phyloP scores from a whole-genome alignment of 495 filamentous ascomycete species.

The Aspergillus ellipticus region DNA sequence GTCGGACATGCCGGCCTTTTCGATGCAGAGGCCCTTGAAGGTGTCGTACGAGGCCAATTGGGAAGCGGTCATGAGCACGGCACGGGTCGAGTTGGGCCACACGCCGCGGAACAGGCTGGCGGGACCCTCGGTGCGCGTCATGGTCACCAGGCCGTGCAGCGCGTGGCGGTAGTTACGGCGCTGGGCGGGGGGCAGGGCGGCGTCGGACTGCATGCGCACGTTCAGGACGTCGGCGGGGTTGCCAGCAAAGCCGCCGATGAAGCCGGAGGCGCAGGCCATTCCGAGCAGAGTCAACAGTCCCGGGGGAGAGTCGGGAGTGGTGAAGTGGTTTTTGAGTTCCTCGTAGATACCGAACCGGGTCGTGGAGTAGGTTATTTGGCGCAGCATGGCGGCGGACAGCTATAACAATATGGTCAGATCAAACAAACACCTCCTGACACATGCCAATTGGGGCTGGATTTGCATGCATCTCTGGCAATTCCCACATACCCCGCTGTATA shows the following conservation, averaged over 20 bases:
- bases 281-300: constrained; percentile 69
- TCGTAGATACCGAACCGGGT: constrained; percentile 95
- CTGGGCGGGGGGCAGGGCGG: constrained; percentile 66
- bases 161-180: constrained; percentile 88
- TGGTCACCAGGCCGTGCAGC: constrained; percentile 77
- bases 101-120: constrained; percentile 78
- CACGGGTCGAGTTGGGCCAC: constrained; percentile 84
- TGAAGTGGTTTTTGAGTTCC: constrained; percentile 72
- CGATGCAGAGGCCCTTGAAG: constrained; percentile 77
- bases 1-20: constrained; percentile 66
- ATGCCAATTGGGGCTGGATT: no score
- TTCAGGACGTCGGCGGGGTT: constrained; percentile 96
- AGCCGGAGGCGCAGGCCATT: constrained; percentile 78
- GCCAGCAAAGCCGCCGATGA: constrained; percentile 84
- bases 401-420: constrained; percentile 24
- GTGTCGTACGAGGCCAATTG: constrained; percentile 90
- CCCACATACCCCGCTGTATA: constrained; percentile 72
- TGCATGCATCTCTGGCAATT: no score
- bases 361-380: constrained; percentile 88
- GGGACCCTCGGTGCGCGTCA: constrained; percentile 76
- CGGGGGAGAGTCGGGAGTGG: constrained; percentile 44
- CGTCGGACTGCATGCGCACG: constrained; percentile 97
- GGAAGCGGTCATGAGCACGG: constrained; percentile 87
- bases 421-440: background rate
- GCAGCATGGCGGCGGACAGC: constrained; percentile 87